These are phyloP conservation scores for Dendryphion nanum DNA, from an alignment of 2,329 filamentous ascomycete genomes.

Conservation along the genomic window DNA sequence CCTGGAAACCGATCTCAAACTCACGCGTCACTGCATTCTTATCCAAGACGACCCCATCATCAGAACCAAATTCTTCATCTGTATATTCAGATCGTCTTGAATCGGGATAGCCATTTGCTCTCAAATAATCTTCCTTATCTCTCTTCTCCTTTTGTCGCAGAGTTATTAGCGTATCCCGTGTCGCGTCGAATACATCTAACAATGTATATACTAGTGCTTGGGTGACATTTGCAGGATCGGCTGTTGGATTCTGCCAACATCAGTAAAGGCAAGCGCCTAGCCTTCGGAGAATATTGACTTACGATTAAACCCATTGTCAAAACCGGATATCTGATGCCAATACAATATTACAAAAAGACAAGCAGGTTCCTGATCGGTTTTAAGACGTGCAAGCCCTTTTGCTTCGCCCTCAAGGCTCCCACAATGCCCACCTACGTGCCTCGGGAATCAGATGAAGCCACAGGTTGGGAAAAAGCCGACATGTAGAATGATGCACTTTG, in stretches of 20 bases:
- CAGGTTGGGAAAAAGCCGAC: conserved; percentile 9
- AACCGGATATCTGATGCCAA: conserved; percentile 9
- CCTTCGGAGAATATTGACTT: conserved; percentile 6
- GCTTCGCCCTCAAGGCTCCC: conserved; percentile 16
- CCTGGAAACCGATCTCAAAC: conserved; percentile 29
- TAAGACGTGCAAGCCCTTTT: conserved; percentile 8
- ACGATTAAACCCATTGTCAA: conserved; percentile 25
- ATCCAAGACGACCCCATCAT: conserved; percentile 30
- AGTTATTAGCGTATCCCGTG: conserved; percentile 31
- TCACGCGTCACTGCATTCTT: conserved; percentile 29
- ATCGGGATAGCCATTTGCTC: conserved; percentile 27
- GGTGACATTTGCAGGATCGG: conserved; percentile 27
- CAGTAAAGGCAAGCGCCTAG: background rate
- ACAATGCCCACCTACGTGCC: conserved; percentile 11
- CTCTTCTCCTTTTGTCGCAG: conserved; percentile 31
- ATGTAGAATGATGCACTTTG: conserved; percentile 34
- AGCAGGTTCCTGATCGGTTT: conserved; percentile 7
- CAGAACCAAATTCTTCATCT: conserved; percentile 23
- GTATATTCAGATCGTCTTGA: conserved; percentile 26
- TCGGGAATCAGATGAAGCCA: conserved; percentile 15
- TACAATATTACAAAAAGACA: conserved; percentile 14
- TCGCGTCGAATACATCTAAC: conserved; percentile 35
- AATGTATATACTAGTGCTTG: conserved; percentile 32
- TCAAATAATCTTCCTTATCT: conserved; percentile 27
- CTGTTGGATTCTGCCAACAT: conserved; percentile 18